Percentiles rank a stretch among this genome's conserved stretches.
These are phyloP conservation scores for Gymnopilus dilepis DNA, from an alignment of 768 basidiomycete species.

Conservation along the genomic window DNA sequence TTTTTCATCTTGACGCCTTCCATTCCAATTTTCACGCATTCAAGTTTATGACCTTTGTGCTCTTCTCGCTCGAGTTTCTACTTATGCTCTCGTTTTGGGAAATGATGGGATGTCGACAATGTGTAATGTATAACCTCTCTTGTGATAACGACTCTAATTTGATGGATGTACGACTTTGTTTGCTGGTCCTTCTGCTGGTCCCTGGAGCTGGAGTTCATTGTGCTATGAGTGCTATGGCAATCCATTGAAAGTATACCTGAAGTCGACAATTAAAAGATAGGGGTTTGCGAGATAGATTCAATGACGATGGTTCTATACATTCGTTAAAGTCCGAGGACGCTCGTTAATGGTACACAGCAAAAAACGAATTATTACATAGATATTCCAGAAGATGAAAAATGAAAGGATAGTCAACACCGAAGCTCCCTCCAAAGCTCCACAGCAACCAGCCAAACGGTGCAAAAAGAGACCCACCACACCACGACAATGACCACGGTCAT, in stretches of 20 bases:
- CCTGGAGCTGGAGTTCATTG: no score
- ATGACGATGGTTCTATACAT: neutral
- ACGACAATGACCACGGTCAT: conserved; percentile 33
- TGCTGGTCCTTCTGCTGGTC: no score
- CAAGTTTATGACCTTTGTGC: neutral
- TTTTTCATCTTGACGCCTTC: neutral
- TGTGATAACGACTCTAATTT: neutral
- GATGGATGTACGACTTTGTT: neutral
- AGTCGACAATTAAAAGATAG: neutral
- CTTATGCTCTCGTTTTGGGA: conserved; percentile 4
- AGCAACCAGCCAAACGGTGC: neutral
- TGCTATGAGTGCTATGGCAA: no score
- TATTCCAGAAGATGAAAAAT: neutral
- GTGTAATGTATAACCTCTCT: conserved; percentile 1
- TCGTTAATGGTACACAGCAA: neutral
- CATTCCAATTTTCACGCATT: neutral
- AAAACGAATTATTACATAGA: neutral
- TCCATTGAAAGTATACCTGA: neutral
- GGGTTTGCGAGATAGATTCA: neutral
- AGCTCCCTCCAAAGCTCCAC: neutral
- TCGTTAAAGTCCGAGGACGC: neutral
- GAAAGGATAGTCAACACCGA: neutral
- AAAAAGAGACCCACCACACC: neutral
- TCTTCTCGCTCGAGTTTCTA: no score
- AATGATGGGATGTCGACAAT: neutral